Evolutionary conservation across 2,329 filamentous ascomycete species (phyloP).

Genomic region (Epichloe sibirici): DNA sequence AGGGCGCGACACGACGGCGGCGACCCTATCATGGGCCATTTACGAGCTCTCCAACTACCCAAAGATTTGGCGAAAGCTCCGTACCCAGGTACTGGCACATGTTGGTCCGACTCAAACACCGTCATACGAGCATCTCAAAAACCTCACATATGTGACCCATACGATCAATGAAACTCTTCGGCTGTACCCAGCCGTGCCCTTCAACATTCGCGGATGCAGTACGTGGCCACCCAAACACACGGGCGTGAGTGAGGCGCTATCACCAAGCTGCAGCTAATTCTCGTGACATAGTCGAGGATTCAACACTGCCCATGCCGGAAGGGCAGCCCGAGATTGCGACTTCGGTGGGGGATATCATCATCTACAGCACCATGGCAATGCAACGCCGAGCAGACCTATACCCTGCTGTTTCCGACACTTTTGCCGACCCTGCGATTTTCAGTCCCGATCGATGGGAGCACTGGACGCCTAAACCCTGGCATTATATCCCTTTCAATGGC

Average conservation of each 20-base stretch:
- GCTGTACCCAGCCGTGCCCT: conserved; percentile 66
- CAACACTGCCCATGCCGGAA: conserved; percentile 54
- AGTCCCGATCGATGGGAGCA: conserved; percentile 54
- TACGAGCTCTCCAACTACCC: conserved; percentile 71
- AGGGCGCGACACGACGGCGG: conserved; percentile 77
- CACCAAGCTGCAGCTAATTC: too few relatives aligned
- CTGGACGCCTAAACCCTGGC: conserved; percentile 54
- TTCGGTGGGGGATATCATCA: conserved; percentile 51
- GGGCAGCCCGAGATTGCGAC: conserved; percentile 52
- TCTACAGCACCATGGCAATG: conserved; percentile 59
- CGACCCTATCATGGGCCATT: conserved; percentile 66
- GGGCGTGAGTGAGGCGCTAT: too few relatives aligned
- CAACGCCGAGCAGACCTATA: conserved; percentile 56
- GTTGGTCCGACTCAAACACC: conserved; percentile 52
- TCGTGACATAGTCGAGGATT: conserved; percentile 47
- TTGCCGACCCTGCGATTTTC: conserved; percentile 41
- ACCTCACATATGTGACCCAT: conserved; percentile 69
- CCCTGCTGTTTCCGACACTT: conserved; percentile 33
- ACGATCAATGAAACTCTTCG: conserved; percentile 67
- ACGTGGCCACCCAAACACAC: too few relatives aligned
- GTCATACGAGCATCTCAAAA: conserved; percentile 71
- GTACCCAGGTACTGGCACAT: conserved; percentile 53
- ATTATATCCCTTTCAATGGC: conserved; percentile 65
- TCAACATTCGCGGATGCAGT: conserved; percentile 42
- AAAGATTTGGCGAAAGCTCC: conserved; percentile 52